A percentile compares a stretch with the other conserved stretches of the same genome.
Conservation (phyloP, 1,284 basidiomycete species). For the Crucibulum parvulum region DNA sequence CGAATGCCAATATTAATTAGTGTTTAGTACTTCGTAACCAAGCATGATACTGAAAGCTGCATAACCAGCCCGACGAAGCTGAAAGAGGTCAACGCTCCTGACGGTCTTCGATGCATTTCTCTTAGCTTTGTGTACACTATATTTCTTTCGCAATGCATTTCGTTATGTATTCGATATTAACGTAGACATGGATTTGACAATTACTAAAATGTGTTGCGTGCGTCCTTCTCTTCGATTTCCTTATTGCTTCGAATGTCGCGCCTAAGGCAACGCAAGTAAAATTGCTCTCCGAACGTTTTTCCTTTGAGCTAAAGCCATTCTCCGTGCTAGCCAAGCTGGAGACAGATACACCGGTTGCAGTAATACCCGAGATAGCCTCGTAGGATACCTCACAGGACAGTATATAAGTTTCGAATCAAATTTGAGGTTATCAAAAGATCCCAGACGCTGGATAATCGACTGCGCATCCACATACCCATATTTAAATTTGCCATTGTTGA, state of each 20-base stretch:
- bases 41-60: constrained; percentile 51
- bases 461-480: constrained; percentile 44
- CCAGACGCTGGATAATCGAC: constrained; percentile 58
- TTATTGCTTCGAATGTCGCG: constrained; percentile 54
- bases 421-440: constrained; percentile 53
- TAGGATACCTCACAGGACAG: constrained; percentile 75
- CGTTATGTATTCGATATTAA: neutral
- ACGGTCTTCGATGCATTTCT: too few relatives aligned
- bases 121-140: too few relatives aligned
- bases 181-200: neutral
- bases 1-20: neutral
- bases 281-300: constrained; percentile 57
- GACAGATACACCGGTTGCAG: constrained; percentile 68
- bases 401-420: constrained; percentile 54
- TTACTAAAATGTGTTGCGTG: constrained; percentile 21
- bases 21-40: constrained; percentile 84
- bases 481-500: constrained; percentile 34
- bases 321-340: constrained; percentile 61
- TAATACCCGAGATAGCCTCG: constrained; percentile 75
- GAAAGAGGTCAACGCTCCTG: too few relatives aligned
- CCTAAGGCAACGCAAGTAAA: constrained; percentile 68
- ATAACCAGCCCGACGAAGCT: too few relatives aligned
- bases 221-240: constrained; percentile 31
- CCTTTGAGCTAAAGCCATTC: constrained; percentile 44
- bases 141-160: too few relatives aligned